Evolutionary conservation across 495 filamentous ascomycete species (phyloP).

Genomic region (Penicillium waksmanii): DNA sequence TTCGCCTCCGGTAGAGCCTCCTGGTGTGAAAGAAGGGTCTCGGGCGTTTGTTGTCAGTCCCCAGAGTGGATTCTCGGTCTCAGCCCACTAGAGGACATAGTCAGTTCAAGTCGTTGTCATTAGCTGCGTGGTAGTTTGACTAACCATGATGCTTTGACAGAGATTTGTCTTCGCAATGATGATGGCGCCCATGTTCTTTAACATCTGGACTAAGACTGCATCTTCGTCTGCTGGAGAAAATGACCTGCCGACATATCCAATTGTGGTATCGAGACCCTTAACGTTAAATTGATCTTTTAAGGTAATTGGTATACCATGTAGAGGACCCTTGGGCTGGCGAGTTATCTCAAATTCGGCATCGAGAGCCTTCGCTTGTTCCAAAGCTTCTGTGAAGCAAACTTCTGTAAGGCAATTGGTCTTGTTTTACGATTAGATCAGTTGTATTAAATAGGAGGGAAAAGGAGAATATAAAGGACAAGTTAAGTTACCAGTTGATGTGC

Average conservation of each 20-base stretch:
- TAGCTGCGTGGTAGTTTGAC: slow-evolving; percentile 7
- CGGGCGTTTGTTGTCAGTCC: slow-evolving; percentile 56
- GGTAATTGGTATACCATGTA: slow-evolving; percentile 68
- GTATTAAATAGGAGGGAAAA: background rate
- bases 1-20: slow-evolving; percentile 70
- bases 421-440: background rate
- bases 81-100: slow-evolving; percentile 41
- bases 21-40: slow-evolving; percentile 50
- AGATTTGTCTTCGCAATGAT: slow-evolving; percentile 65
- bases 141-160: slow-evolving; percentile 56
- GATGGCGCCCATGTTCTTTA: slow-evolving; percentile 55
- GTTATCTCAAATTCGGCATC: slow-evolving; percentile 53
- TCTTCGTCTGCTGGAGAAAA: slow-evolving; percentile 55
- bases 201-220: slow-evolving; percentile 48
- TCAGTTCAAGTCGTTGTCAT: background rate
- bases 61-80: slow-evolving; percentile 59
- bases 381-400: slow-evolving; percentile 62
- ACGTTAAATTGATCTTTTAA: slow-evolving; percentile 72
- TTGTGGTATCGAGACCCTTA: slow-evolving; percentile 58
- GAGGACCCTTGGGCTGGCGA: slow-evolving; percentile 55
- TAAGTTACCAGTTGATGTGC: slow-evolving; percentile 56
- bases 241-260: slow-evolving; percentile 60
- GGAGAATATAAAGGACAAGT: background rate
- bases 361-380: slow-evolving; percentile 58
- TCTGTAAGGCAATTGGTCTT: slow-evolving; percentile 67